phyloP scores from a whole-genome alignment of 2,329 filamentous ascomycete species.

The Elsinoe perseae region DNA sequence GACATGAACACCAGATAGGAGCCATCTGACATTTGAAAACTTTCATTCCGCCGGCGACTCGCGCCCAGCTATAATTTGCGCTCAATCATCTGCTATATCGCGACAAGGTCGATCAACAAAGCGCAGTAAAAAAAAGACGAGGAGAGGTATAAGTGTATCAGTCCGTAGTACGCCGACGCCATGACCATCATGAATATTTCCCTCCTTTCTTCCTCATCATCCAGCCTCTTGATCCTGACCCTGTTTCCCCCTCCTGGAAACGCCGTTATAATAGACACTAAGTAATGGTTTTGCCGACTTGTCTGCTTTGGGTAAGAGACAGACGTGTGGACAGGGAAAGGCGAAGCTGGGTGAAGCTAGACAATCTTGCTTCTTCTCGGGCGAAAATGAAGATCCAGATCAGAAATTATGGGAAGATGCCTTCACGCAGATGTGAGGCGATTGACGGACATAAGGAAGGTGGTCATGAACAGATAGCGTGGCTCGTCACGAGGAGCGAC shows the following conservation, averaged over 20 bases:
- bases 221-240: not conserved
- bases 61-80: not conserved
- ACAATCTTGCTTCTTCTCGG: not conserved
- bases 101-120: too few species aligned
- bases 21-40: not conserved
- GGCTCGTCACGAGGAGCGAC: not conserved
- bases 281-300: not conserved
- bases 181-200: not conserved
- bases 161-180: slow-evolving; percentile 9
- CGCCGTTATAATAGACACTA: slow-evolving; percentile 14
- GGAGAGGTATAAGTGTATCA: slow-evolving; percentile 5
- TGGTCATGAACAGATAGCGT: slow-evolving; percentile 9
- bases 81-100: slow-evolving; percentile 3
- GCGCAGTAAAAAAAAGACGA: not conserved
- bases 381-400: slow-evolving; percentile 9
- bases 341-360: not conserved
- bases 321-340: not conserved
- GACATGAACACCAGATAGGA: not conserved
- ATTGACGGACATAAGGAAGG: slow-evolving; percentile 6
- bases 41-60: slow-evolving; percentile 5
- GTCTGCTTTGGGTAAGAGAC: not conserved
- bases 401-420: slow-evolving; percentile 8
- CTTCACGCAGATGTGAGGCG: not conserved
- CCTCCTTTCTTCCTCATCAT: not conserved
- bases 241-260: not conserved